Evolutionary conservation across 73 alveolate genomes (phyloP).

Genomic region (Breviolum minutum): DNA sequence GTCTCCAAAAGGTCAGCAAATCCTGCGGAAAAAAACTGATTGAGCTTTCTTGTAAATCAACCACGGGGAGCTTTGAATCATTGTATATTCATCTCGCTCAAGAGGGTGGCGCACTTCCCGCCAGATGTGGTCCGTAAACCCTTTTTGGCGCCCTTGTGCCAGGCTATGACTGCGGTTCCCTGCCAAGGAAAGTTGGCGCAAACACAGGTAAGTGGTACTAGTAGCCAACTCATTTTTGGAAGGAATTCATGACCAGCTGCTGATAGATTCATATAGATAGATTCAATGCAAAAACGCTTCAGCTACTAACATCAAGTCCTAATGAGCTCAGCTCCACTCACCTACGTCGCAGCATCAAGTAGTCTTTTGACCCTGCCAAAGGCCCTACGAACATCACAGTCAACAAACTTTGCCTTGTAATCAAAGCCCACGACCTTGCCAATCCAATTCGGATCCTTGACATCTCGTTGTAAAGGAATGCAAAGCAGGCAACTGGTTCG

Average conservation of each 20-base stretch:
- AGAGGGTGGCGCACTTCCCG: slow-evolving; percentile 29
- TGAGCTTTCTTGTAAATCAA: too few relatives aligned
- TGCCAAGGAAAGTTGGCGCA: background rate
- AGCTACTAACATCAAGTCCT: background rate
- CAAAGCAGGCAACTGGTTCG: background rate
- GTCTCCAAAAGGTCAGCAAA: too few relatives aligned
- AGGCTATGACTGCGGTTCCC: slow-evolving; percentile 77
- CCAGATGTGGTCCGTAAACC: slow-evolving; percentile 59
- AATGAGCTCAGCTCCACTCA: background rate
- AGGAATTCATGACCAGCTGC: background rate
- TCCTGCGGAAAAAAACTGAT: too few relatives aligned
- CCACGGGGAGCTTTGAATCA: background rate
- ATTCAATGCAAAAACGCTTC: too few relatives aligned
- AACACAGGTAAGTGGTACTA: background rate
- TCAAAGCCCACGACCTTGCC: slow-evolving; percentile 75
- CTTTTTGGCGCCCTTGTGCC: slow-evolving; percentile 63
- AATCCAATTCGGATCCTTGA: slow-evolving; percentile 81
- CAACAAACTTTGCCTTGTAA: slow-evolving; percentile 39
- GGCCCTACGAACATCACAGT: background rate
- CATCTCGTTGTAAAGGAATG: background rate
- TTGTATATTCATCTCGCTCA: background rate
- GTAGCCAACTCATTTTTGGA: background rate
- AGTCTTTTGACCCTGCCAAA: background rate
- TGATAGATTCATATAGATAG: too few relatives aligned
- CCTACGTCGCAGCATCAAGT: background rate